Evolutionary conservation across 148 eudicot species (phyloP).

Genomic region (Simmondsia chinensis): DNA sequence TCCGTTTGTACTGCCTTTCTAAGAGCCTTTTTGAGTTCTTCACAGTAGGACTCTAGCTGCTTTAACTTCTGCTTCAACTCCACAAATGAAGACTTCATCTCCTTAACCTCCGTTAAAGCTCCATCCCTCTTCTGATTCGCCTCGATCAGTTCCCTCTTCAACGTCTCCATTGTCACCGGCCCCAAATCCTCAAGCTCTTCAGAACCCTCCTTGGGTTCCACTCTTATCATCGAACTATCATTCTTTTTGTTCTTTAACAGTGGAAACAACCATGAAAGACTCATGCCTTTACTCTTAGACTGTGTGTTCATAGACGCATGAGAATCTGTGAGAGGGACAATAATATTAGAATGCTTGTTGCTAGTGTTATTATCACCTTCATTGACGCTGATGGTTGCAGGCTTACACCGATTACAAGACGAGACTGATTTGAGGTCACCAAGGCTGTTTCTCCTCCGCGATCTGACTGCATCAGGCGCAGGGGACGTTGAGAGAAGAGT

Average conservation of each 20-base stretch:
- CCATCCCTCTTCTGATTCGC: slow-evolving; percentile 61
- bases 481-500: too few species aligned
- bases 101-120: slow-evolving; percentile 54
- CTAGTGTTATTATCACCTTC: slow-evolving; percentile 22
- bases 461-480: too few species aligned
- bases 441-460: slow-evolving; percentile 58
- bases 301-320: slow-evolving; percentile 41
- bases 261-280: slow-evolving; percentile 66
- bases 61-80: slow-evolving; percentile 62
- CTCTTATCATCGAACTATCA: slow-evolving; percentile 39
- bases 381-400: slow-evolving; percentile 33
- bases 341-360: slow-evolving; percentile 35
- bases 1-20: slow-evolving; percentile 34
- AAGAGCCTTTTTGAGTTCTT: slow-evolving; percentile 69
- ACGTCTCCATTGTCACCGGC: slow-evolving; percentile 32
- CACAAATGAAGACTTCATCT: slow-evolving; percentile 71
- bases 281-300: slow-evolving; percentile 32
- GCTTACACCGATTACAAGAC: slow-evolving; percentile 60
- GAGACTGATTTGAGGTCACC: slow-evolving; percentile 59
- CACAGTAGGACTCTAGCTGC: slow-evolving; percentile 62
- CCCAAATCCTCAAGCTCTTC: slow-evolving; percentile 37
- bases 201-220: slow-evolving; percentile 52
- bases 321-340: slow-evolving; percentile 60
- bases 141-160: slow-evolving; percentile 59
- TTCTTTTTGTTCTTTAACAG: slow-evolving; percentile 55